Evolutionary conservation across 2,329 filamentous ascomycete species (phyloP).

Genomic region (Fusarium burgessii): DNA sequence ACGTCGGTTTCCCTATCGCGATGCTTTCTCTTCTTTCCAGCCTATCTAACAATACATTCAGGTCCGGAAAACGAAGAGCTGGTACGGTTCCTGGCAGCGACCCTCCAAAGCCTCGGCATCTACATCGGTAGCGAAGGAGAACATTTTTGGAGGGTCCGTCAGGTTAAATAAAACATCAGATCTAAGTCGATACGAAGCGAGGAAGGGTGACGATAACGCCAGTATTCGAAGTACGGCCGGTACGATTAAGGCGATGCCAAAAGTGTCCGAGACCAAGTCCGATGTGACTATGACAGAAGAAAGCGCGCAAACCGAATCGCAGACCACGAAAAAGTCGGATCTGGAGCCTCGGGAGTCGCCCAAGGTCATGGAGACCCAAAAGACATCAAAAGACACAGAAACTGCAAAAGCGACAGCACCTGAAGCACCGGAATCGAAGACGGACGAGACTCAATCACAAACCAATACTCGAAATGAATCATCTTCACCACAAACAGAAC

Average conservation of each 20-base stretch:
- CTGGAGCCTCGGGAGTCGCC: constrained; percentile 3
- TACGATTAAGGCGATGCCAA: constrained; percentile 40
- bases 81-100: constrained; percentile 73
- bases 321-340: constrained; percentile 9
- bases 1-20: constrained; percentile 19
- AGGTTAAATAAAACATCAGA: constrained; percentile 61
- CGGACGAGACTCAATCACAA: constrained; percentile 7
- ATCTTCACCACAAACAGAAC: not conserved
- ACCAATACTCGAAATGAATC: constrained; percentile 4
- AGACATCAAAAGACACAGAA: constrained; percentile 6
- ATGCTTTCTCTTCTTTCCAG: not conserved
- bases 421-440: constrained; percentile 4
- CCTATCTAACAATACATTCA: constrained; percentile 44
- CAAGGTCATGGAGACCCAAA: constrained; percentile 3
- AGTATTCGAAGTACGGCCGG: constrained; percentile 48
- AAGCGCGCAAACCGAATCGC: constrained; percentile 21
- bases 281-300: constrained; percentile 33
- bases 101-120: constrained; percentile 68
- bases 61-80: constrained; percentile 67
- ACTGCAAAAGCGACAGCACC: constrained; percentile 6
- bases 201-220: constrained; percentile 51
- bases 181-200: constrained; percentile 63
- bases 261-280: constrained; percentile 44
- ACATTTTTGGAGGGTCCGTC: constrained; percentile 68
- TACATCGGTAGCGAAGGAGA: constrained; percentile 70